These are phyloP conservation scores for Brassica juncea DNA, from an alignment of 345 rosid species.

Conservation along the genomic window DNA sequence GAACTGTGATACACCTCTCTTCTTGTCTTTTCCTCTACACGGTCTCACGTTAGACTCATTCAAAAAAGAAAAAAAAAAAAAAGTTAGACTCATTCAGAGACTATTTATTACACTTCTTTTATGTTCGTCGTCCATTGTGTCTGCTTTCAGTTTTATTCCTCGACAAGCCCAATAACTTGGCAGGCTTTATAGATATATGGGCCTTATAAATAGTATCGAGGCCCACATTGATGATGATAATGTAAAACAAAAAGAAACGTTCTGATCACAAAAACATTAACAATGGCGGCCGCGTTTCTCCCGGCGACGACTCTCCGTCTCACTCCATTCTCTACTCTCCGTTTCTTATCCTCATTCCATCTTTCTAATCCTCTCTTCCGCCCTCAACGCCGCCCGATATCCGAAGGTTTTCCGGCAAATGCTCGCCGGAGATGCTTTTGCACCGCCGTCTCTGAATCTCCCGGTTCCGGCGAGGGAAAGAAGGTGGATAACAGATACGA, in stretches of 20 bases:
- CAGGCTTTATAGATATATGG: not conserved
- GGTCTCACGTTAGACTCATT: slow-evolving; percentile 1
- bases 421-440: slow-evolving; percentile 39
- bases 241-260: not conserved
- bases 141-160: not conserved
- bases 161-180: not conserved
- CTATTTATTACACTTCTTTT: not conserved
- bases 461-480: slow-evolving; percentile 25
- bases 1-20: not conserved
- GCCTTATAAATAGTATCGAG: not conserved
- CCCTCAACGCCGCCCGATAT: slow-evolving; percentile 8
- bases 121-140: not conserved
- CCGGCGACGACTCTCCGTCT: slow-evolving; percentile 44
- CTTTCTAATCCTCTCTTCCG: slow-evolving; percentile 2
- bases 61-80: not conserved
- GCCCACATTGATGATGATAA: not conserved
- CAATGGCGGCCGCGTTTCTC: slow-evolving; percentile 28
- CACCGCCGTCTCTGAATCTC: slow-evolving; percentile 29
- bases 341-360: slow-evolving; percentile 32
- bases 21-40: not conserved
- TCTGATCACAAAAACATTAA: not conserved
- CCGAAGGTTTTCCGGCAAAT: slow-evolving; percentile 15
- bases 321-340: slow-evolving; percentile 32
- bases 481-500: slow-evolving; percentile 9
- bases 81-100: not conserved